Evolutionary conservation across 202 grass and related monocot genomes (phyloP), one percentile per base, ranked within the genome.

Genomic region (Panicum hallii): DNA sequence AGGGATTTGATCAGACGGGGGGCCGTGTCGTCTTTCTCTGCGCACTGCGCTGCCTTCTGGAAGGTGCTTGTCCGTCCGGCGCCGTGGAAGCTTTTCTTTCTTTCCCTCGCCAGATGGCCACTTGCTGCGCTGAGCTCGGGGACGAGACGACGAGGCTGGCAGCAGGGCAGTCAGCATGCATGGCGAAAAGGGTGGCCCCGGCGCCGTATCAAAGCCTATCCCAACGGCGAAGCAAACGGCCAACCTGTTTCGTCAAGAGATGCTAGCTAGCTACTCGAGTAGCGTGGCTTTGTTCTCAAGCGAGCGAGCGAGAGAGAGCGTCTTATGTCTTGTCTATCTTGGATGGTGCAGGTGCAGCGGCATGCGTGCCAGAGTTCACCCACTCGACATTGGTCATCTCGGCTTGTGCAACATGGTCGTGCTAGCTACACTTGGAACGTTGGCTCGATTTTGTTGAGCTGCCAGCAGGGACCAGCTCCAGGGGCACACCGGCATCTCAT

Each of bases 1-100:
- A 77, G 64, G 62, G 50, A 44, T 63, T 53, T 23, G 61, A 77
- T 47, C 49, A 32, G 82, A 43, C 9, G 60, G 13, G 38, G 54
- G 36, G 36, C 11, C 14, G 41, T 34, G 55, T 12, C 42, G 7
- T 26, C 66, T 66, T 16, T 73, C 68, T 16, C 19, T 48, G 69
- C 65, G 63, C 42, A 26, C 10, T 14, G 42, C 44, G 80, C 80
- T 12, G 44, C 79, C 67, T 80, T 80, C 48, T 75, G 60, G 81
- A 88, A 84, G 67, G 74, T 74, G 74, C 75, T 52, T 67, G 28
- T 19, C 57, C 81, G 86, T 78, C 86, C 72, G 86, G 72, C 54
- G 70, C 54, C 75, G 47, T 47, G 16, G 26, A 66, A 16, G 70
- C 62, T 58, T 56, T 75, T 75, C 57, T 32, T 32, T 32, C n/a